Base-by-base conservation (phyloP, 2,329 filamentous ascomycete genomes). In the Clarireedia homoeocarpa region DNA sequence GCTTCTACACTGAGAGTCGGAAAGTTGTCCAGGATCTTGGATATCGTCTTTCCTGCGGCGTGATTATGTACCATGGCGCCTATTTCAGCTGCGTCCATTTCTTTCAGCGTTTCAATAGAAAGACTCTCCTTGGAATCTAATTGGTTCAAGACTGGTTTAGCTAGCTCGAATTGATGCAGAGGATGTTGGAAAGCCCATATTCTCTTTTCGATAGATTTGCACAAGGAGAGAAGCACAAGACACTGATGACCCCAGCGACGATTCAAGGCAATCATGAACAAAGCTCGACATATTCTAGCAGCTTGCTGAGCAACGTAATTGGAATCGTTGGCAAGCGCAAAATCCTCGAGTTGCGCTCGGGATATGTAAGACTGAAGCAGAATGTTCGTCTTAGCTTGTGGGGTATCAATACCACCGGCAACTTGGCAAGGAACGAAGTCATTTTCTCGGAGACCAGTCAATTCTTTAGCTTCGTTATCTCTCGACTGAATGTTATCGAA, bases 231-330 rank as follows among this genome's bases (percentile, higher is more conserved):
- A 34, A 99, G 75, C 1, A 97, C 91, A 40, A 95, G 78, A 63
- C 95, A 99, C 71, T 97, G 91, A 65, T 96, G 88, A 0, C 95
- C 94, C 94, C 94, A 99, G 63, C 90, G 83, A 58, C 94, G 81
- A 71, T 97, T 97, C 51, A 99, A 76, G 1, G 94, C 92, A 65
- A 99, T 92, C 90, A 97, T 96, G 72, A 99, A 99, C 15, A 99
- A 74, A 2, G 95, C 90, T 59, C 95, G 81, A 67, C 91, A 96
- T 57, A 99, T 99, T 71, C 94, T 86, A 1, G 91, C 89, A 10
- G 94, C 87, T 70, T 99, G 96, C 69, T 99, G 94, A 1, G 94
- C 90, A 45, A 99, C 89, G 67, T 99, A 99, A 61, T 90, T 90
- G 46, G 89, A 86, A 69, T 99, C 94, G 20, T 95, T 97, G 1